phyloP scores from a whole-genome alignment of 192 early-diverging fungal species.

The Geosiphon pyriformis region DNA sequence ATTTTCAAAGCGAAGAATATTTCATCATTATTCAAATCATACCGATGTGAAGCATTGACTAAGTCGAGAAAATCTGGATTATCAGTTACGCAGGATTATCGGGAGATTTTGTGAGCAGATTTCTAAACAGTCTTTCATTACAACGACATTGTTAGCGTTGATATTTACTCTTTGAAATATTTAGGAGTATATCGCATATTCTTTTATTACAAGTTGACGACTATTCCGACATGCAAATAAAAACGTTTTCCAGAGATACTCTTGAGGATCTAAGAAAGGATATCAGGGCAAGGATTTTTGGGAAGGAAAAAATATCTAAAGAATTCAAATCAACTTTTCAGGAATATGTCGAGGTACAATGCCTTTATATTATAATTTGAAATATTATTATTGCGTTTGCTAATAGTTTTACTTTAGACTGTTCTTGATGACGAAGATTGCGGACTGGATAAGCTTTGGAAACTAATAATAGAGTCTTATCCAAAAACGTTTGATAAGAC shows the following conservation, averaged over 20 bases:
- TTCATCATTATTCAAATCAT: conserved; percentile 11
- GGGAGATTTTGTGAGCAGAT: conserved; percentile 20
- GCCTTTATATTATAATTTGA: neutral
- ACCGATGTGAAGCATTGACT: conserved; percentile 9
- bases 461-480: conserved; percentile 9
- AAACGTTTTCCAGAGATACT: conserved; percentile 15
- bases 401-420: conserved; percentile 19
- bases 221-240: conserved; percentile 5
- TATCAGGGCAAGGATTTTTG: conserved; percentile 8
- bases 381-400: conserved; percentile 1
- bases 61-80: conserved; percentile 13
- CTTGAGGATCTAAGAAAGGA: conserved; percentile 11
- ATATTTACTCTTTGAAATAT: conserved; percentile 6
- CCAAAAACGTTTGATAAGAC: conserved; percentile 3
- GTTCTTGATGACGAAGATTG: conserved; percentile 17
- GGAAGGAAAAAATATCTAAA: conserved; percentile 12
- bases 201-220: conserved; percentile 8
- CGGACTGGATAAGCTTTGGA: conserved; percentile 2
- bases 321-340: conserved; percentile 1
- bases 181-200: conserved; percentile 14
- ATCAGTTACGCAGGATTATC: conserved; percentile 16
- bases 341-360: conserved; percentile 4
- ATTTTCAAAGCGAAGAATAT: conserved; percentile 17
- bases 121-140: neutral
- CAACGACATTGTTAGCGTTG: neutral